Base-by-base conservation (phyloP, 352 stramenopile genomes). In the Aphanomyces stellatus region DNA sequence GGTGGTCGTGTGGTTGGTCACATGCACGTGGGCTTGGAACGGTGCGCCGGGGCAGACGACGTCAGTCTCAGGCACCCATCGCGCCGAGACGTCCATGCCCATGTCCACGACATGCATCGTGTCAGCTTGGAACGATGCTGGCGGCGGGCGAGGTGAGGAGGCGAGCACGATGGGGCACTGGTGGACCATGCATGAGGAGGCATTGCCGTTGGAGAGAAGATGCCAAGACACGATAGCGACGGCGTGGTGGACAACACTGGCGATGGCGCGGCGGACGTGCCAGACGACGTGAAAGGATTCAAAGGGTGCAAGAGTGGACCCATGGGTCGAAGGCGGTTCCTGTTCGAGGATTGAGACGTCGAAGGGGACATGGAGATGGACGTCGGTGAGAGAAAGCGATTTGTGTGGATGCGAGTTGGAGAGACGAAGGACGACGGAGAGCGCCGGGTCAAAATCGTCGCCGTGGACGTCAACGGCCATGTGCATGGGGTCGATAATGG, bases 231-330 rank as follows among this genome's bases (percentile, higher is more conserved):
- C 49, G 19, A n/a, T 34, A 7, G 49, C 49, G 22, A 15, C 30
- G 19, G 28, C 19, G 2, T 15, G 17, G 7, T 11, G 22, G 11
- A 24, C 15, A 34, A 1, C 25, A n/a, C 10, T 57, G 25, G 49
- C 13, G 11, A 8, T 11, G 22, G 22, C 30, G 5, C 33, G 19
- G 30, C 19, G 13, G 30, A 57, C 25, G 25, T 19, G 22, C 25
- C 49, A 57, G 13, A 57, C 30, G 49, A 57, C 49, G 30, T 57
- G 49, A 24, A 57, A 57, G 22, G 49, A 57, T 57, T 57, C 49
- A 0, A 15, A 15, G 8, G 49, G 25, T 7, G 19, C 25, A 30
- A 57, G 19, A 15, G 13, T 34, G 49, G 33, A 37, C 30, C 22
- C 6, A 15, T 37, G 30, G 19, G 49, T n/a, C n/a, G n/a, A 34